These are phyloP conservation scores for Tagetes patula DNA, from an alignment of 129 eudicot genomes.

Conservation along the genomic window DNA sequence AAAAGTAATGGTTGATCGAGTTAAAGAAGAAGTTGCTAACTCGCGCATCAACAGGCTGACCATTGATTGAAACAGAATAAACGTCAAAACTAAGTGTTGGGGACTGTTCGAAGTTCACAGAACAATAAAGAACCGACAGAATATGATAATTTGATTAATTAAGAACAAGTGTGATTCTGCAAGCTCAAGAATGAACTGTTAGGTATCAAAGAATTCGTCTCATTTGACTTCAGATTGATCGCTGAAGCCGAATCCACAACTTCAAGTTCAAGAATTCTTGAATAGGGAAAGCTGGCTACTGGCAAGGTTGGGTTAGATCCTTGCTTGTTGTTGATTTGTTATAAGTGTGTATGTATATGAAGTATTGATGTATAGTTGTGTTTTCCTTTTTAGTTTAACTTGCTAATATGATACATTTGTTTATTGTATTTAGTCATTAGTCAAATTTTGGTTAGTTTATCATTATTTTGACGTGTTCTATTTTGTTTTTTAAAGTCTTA, in stretches of 20 bases:
- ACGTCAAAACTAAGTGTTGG: background rate
- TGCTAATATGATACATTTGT: background rate
- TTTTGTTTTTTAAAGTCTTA: no score
- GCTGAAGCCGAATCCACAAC: background rate
- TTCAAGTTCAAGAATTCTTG: slow-evolving; percentile 34
- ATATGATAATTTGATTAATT: background rate
- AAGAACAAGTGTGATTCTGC: background rate
- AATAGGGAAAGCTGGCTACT: slow-evolving; percentile 6
- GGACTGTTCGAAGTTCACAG: background rate
- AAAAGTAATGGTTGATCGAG: slow-evolving; percentile 49
- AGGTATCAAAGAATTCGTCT: background rate
- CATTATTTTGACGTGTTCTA: background rate
- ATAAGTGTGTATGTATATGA: slow-evolving; percentile 20
- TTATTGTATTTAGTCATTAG: background rate
- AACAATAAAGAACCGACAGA: background rate
- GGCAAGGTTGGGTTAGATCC: background rate
- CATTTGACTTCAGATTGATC: background rate
- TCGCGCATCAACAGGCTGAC: slow-evolving; percentile 22
- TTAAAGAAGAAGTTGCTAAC: slow-evolving; percentile 58
- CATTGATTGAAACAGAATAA: slow-evolving; percentile 16
- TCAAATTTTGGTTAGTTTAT: background rate
- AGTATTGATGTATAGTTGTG: slow-evolving; percentile 10
- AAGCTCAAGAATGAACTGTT: background rate
- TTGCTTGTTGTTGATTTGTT: slow-evolving; percentile 2
- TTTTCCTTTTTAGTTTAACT: background rate